phyloP scores from a whole-genome alignment of 2,329 filamentous ascomycete species.

The Tolypocladium nubicola region DNA sequence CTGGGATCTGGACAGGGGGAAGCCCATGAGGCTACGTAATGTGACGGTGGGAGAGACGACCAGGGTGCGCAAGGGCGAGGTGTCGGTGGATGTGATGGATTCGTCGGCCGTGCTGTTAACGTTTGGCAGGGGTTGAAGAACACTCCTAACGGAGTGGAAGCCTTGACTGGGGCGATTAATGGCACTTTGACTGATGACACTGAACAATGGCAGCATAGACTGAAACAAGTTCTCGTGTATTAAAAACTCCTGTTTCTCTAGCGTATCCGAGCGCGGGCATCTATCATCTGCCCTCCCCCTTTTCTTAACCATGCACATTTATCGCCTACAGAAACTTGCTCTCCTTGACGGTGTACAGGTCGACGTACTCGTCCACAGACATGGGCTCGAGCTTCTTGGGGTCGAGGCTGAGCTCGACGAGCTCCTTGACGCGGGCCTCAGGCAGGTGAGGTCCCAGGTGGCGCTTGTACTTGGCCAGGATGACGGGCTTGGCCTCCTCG shows the following conservation, averaged over 20 bases:
- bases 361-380: conserved; percentile 87
- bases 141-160: too few relatives aligned
- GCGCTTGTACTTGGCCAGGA: conserved; percentile 88
- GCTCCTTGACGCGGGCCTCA: conserved; percentile 65
- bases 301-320: background rate
- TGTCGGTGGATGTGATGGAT: conserved; percentile 28
- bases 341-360: conserved; percentile 60
- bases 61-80: conserved; percentile 22
- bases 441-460: conserved; percentile 79
- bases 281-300: background rate
- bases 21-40: conserved; percentile 42
- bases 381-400: conserved; percentile 64
- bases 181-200: too few relatives aligned
- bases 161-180: too few relatives aligned
- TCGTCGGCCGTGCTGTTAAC: conserved; percentile 29
- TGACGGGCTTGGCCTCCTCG: conserved; percentile 96
- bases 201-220: background rate
- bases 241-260: background rate
- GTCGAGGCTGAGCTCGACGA: conserved; percentile 72
- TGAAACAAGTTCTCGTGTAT: background rate
- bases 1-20: conserved; percentile 43
- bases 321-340: conserved; percentile 40
- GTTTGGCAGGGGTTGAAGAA: conserved; percentile 8
- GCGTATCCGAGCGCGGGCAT: background rate
- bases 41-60: conserved; percentile 40